Evolutionary conservation across 352 stramenopile species (phyloP).

Genomic region (Elongisporangium anandrum): DNA sequence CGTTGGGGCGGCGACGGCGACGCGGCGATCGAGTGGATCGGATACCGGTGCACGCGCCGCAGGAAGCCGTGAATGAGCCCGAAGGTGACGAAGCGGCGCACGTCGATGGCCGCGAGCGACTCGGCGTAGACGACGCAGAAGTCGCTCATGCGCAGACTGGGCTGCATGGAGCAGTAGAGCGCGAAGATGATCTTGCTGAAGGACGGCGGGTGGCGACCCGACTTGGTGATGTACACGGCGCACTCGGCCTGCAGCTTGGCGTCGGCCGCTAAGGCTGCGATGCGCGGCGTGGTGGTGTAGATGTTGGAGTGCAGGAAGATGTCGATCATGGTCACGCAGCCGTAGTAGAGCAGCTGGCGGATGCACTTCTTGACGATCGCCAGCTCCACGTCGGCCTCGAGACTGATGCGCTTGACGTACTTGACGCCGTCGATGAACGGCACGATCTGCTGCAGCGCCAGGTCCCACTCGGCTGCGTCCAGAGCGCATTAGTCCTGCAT

Average conservation of each 20-base stretch:
- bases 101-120: slow-evolving; percentile 66
- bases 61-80: slow-evolving; percentile 85
- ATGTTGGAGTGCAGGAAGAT: slow-evolving; percentile 91
- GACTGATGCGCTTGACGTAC: slow-evolving; percentile 87
- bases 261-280: slow-evolving; percentile 53
- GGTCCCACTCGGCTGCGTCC: slow-evolving; percentile 72
- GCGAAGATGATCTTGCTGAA: slow-evolving; percentile 77
- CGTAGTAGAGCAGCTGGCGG: slow-evolving; percentile 85
- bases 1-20: slow-evolving; percentile 18
- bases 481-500: slow-evolving; percentile 4
- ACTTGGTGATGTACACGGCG: slow-evolving; percentile 76
- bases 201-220: slow-evolving; percentile 40
- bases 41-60: slow-evolving; percentile 81
- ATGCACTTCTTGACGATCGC: slow-evolving; percentile 87
- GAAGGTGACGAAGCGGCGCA: slow-evolving; percentile 84
- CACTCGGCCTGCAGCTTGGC: slow-evolving; percentile 68
- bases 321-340: slow-evolving; percentile 86
- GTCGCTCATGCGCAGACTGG: slow-evolving; percentile 76
- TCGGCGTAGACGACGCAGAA: slow-evolving; percentile 77
- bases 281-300: slow-evolving; percentile 70
- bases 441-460: slow-evolving; percentile 86
- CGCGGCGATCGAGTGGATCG: slow-evolving; percentile 50
- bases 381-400: slow-evolving; percentile 86
- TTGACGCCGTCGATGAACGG: slow-evolving; percentile 89
- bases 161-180: slow-evolving; percentile 84